Percentiles rank a stretch among this genome's conserved stretches.
Conservation (phyloP, 2,329 filamentous ascomycete genomes). For the Ophiognomonia clavigignenti-juglandacearum region DNA sequence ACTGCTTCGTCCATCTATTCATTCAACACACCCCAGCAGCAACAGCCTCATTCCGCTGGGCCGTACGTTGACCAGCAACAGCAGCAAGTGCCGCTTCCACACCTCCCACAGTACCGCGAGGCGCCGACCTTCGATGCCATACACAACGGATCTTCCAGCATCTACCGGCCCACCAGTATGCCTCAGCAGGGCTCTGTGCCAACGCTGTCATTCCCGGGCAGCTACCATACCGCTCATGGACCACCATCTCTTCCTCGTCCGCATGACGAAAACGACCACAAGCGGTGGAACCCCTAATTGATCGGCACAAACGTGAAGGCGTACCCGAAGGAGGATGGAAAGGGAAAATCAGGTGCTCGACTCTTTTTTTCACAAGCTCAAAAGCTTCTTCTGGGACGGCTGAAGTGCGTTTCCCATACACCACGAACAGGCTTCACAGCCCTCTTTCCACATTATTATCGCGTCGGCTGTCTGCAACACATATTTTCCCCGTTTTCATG, state of each 20-base stretch:
- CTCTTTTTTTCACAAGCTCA: background rate
- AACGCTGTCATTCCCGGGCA: constrained; percentile 18
- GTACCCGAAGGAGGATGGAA: background rate
- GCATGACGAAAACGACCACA: constrained; percentile 13
- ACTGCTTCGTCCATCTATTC: constrained; percentile 40
- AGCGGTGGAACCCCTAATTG: constrained; percentile 11
- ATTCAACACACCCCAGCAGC: constrained; percentile 37
- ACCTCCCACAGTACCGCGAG: constrained; percentile 22
- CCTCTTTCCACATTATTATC: constrained; percentile 3
- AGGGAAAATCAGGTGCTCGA: background rate
- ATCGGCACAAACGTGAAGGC: no score
- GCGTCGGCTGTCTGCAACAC: constrained; percentile 5
- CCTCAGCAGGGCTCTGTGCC: constrained; percentile 14
- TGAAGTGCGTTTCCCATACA: constrained; percentile 14
- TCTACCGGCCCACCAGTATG: constrained; percentile 23
- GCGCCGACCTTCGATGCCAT: constrained; percentile 25
- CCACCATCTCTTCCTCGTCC: constrained; percentile 15
- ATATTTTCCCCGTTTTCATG: no score
- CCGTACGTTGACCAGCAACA: constrained; percentile 27
- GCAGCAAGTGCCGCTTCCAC: constrained; percentile 21
- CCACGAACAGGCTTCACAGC: constrained; percentile 13
- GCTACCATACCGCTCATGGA: constrained; percentile 16
- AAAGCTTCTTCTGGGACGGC: constrained; percentile 10
- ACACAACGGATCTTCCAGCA: constrained; percentile 20
- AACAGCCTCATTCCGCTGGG: constrained; percentile 20